A percentile compares a stretch with the other conserved stretches of the same genome.
Evolutionary conservation across 768 basidiomycete species (phyloP).

Genomic region (Termitomyces titanicus): DNA sequence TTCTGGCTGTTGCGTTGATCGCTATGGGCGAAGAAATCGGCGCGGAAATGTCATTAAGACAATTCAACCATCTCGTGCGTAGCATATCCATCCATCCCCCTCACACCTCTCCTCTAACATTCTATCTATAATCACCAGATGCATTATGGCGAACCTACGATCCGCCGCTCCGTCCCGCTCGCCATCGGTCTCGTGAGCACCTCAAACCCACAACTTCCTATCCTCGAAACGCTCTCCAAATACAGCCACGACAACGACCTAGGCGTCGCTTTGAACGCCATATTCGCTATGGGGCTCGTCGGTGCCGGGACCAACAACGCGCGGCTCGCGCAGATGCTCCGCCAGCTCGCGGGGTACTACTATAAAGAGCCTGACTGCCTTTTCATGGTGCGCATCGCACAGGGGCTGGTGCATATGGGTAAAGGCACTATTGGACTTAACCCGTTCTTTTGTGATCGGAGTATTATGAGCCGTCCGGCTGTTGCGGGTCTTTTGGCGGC

Average conservation of each 20-base stretch:
- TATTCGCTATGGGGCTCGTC: slow-evolving; percentile 97
- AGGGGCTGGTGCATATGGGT: slow-evolving; percentile 98
- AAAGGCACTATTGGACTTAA: slow-evolving; percentile 97
- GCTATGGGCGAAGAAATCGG: slow-evolving; percentile 99
- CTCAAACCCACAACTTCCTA: slow-evolving; percentile 91
- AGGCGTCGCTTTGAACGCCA: slow-evolving; percentile 93
- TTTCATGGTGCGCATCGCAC: slow-evolving; percentile 93
- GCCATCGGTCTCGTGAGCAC: slow-evolving; percentile 93
- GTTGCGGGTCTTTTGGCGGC: slow-evolving; percentile 88
- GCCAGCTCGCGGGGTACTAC: slow-evolving; percentile 97
- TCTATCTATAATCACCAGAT: no score
- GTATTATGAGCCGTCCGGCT: slow-evolving; percentile 84
- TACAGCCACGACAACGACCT: slow-evolving; percentile 99
- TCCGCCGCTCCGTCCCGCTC: slow-evolving; percentile 90
- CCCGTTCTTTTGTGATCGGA: slow-evolving; percentile 93
- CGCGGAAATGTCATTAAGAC: slow-evolving; percentile 94
- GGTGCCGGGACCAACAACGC: slow-evolving; percentile 99
- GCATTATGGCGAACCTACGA: slow-evolving; percentile 94
- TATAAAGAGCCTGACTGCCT: slow-evolving; percentile 95
- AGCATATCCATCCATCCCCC: background rate
- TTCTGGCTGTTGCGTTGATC: slow-evolving; percentile 89
- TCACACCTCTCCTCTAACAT: no score
- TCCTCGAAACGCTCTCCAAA: slow-evolving; percentile 96
- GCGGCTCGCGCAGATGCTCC: slow-evolving; percentile 93
- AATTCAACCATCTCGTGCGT: slow-evolving; percentile 93